Evolutionary conservation across 2,329 filamentous ascomycete genomes (phyloP), one percentile per base, ranked within the genome.

Genomic region (Pyrenochaeta sp.): DNA sequence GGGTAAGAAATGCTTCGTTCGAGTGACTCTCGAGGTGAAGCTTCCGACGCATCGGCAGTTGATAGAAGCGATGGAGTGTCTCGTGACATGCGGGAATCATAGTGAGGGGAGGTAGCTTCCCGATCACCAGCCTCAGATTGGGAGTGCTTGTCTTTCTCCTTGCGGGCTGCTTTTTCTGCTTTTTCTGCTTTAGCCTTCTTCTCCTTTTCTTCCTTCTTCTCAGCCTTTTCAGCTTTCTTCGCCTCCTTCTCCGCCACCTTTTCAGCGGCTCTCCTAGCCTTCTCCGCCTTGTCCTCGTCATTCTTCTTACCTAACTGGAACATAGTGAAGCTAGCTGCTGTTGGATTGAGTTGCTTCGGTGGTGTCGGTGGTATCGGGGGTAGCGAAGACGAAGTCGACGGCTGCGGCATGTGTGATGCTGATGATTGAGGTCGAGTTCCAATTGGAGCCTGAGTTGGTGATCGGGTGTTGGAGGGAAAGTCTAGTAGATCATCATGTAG

Each of bases 291-390:
- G 28, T 66, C 66, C 29, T 68, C 66, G 8, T 66, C 62, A 11
- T 59, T 65, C 47, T 68, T 65, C 34, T 64, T 64, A 3, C 61
- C 58, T 1, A 62, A 31, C 11, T 44, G 39, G 19, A 60, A 58
- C 43, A 60, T 55, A 52, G 88, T 93, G 67, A 97, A 97, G 1
- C 88, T 89, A 7, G 92, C 92, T 0, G 93, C 94, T 6, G 89
- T 83, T 6, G 94, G 94, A 61, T 99, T 97, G 19, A 97, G 79
- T 58, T 81, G 58, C 8, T 65, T 71, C 0, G 68, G 68, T 80
- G 32, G 84, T 60, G 72, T 85, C 76, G 27, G 77, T 63, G 38
- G 74, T 56, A 61, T 38, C 3, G 40, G 48, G 15, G 72, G 49
- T 24, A 56, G 27, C 4, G 46, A 44, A 11, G 45, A 37, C 64